Percentiles rank a stretch among this genome's conserved stretches.
These are phyloP conservation scores for Sugiyamaella paludigena DNA, from an alignment of 1,139 yeast genomes.

Conservation along the genomic window DNA sequence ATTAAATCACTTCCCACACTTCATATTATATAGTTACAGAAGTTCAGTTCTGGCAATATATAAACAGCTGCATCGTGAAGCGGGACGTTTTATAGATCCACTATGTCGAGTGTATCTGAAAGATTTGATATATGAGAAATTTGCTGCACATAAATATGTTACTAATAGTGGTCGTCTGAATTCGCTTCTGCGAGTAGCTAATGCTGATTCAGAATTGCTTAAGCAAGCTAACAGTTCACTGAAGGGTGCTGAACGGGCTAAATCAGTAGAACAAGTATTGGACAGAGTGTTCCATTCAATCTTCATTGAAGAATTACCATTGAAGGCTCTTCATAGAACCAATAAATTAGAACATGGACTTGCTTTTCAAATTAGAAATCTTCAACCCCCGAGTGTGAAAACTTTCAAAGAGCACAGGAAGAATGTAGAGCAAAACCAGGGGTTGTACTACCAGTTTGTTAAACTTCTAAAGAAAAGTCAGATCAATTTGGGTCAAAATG, in stretches of 20 bases:
- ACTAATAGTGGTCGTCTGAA: conserved; percentile 17
- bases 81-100: conserved; percentile 25
- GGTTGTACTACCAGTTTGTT: conserved; percentile 20
- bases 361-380: conserved; percentile 18
- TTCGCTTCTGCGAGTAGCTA: conserved; percentile 20
- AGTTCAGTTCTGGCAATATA: conserved; percentile 20
- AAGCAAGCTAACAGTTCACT: conserved; percentile 15
- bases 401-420: conserved; percentile 14
- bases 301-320: conserved; percentile 24
- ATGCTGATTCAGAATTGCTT: conserved; percentile 15
- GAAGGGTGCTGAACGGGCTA: conserved; percentile 8
- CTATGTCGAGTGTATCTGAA: conserved; percentile 24
- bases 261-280: conserved; percentile 18
- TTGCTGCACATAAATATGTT: conserved; percentile 25
- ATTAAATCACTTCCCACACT: conserved; percentile 26
- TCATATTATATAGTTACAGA: conserved; percentile 16
- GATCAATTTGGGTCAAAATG: conserved; percentile 19
- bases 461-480: conserved; percentile 16
- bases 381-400: conserved; percentile 20
- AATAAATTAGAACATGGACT: conserved; percentile 16
- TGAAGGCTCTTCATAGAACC: conserved; percentile 16
- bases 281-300: conserved; percentile 18
- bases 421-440: conserved; percentile 1
- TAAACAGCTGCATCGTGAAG: conserved; percentile 19
- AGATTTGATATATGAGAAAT: conserved; percentile 21